phyloP scores from a whole-genome alignment of 805 yeast species.

The Candida maltosa region DNA sequence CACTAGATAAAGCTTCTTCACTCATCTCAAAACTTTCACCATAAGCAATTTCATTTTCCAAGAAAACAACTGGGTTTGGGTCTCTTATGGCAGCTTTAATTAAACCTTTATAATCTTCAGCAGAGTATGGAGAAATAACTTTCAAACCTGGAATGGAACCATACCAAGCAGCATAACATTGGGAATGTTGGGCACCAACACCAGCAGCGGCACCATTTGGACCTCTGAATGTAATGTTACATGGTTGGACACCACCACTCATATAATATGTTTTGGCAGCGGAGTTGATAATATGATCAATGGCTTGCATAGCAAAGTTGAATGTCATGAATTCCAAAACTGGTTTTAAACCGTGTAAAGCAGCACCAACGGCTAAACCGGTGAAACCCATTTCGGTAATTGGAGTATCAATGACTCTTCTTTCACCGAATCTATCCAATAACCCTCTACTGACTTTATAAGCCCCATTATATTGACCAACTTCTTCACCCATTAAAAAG shows the following conservation, averaged over 20 bases:
- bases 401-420: constrained; percentile 93
- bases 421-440: constrained; percentile 91
- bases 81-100: constrained; percentile 96
- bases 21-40: constrained; percentile 88
- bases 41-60: constrained; percentile 93
- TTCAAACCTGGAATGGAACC: constrained; percentile 97
- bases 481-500: constrained; percentile 97
- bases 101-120: constrained; percentile 95
- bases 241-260: constrained; percentile 98
- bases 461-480: constrained; percentile 99
- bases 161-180: constrained; percentile 96
- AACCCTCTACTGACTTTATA: constrained; percentile 95
- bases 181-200: constrained; percentile 99
- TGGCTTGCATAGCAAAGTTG: constrained; percentile 99
- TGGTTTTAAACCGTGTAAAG: constrained; percentile 95
- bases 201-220: constrained; percentile 99
- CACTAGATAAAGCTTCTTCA: constrained; percentile 85
- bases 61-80: constrained; percentile 94
- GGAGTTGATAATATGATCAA: constrained; percentile 96
- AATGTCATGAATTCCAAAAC: constrained; percentile 98
- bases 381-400: constrained; percentile 99
- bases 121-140: constrained; percentile 91
- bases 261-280: constrained; percentile 98
- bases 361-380: constrained; percentile 92
- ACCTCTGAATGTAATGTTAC: constrained; percentile 97